A percentile compares a stretch with the other conserved stretches of the same genome.
phyloP scores from a whole-genome alignment of 2,329 filamentous ascomycete genomes.

The Sporothrix protearum region DNA sequence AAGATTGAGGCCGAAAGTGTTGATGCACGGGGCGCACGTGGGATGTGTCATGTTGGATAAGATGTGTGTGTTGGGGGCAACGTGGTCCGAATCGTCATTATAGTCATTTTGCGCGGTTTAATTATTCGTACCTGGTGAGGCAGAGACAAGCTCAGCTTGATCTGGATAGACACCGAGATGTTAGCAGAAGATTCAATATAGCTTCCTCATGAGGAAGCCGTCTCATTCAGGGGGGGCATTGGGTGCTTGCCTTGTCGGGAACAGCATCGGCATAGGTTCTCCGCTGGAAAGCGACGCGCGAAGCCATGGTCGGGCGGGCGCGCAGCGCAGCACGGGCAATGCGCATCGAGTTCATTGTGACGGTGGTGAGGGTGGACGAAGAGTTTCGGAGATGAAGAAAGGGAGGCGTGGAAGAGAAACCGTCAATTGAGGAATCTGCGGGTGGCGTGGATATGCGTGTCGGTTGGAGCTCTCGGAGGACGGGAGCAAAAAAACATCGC shows the following conservation, averaged over 20 bases:
- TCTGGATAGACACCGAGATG: constrained; percentile 44
- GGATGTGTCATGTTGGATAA: neutral
- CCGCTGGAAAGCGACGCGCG: constrained; percentile 70
- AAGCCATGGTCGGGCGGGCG: constrained; percentile 66
- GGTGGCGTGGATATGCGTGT: constrained; percentile 13
- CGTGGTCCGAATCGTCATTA: neutral
- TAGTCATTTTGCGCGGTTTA: constrained; percentile 22
- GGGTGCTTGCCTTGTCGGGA: constrained; percentile 68
- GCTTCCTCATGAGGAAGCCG: neutral
- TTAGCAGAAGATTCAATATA: constrained; percentile 1
- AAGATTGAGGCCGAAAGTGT: too few relatives aligned
- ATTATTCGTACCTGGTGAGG: constrained; percentile 84
- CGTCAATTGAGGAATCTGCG: constrained; percentile 20
- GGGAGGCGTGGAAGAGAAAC: neutral
- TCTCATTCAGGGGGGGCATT: neutral
- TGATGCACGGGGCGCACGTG: neutral
- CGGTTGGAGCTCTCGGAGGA: constrained; percentile 24
- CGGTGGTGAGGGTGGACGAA: neutral
- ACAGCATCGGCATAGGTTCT: constrained; percentile 88
- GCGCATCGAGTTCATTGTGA: constrained; percentile 89
- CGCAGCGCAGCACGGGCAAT: constrained; percentile 86
- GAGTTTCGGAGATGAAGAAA: neutral
- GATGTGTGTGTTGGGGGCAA: neutral
- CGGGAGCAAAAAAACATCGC: constrained; percentile 24
- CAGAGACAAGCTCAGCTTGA: constrained; percentile 96